Percentiles rank a stretch among this genome's conserved stretches.
These are phyloP conservation scores for Amphirosellinia nigrospora DNA, from an alignment of 495 filamentous ascomycete genomes.

Conservation along the genomic window DNA sequence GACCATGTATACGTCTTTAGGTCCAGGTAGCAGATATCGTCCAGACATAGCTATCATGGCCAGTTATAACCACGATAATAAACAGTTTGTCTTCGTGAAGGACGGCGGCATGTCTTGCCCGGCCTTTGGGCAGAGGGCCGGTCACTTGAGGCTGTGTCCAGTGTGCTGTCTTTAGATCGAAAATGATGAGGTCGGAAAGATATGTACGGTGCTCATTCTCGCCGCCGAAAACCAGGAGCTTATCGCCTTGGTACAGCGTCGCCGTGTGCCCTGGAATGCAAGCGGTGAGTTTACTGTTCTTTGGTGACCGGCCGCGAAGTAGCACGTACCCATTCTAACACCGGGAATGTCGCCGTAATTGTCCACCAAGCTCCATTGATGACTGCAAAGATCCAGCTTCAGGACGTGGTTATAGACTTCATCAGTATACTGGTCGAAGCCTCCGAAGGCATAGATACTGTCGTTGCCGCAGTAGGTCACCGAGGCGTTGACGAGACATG, in stretches of 20 bases:
- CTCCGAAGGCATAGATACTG: constrained; percentile 96
- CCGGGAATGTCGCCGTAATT: constrained; percentile 99
- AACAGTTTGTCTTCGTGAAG: constrained; percentile 97
- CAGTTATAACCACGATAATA: constrained; percentile 87
- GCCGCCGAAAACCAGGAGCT: constrained; percentile 92
- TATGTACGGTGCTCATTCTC: constrained; percentile 97
- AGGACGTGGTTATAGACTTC: constrained; percentile 99
- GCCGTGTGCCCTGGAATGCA: constrained; percentile 80
- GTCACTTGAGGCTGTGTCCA: constrained; percentile 91
- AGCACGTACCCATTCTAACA: constrained; percentile 86
- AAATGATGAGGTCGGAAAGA: constrained; percentile 93
- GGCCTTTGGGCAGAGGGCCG: constrained; percentile 82
- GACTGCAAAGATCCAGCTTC: constrained; percentile 78
- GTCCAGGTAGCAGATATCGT: constrained; percentile 95
- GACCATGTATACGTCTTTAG: constrained; percentile 99
- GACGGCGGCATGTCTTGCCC: constrained; percentile 91
- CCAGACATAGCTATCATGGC: constrained; percentile 86
- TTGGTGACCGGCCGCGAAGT: not conserved
- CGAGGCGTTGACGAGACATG: constrained; percentile 96
- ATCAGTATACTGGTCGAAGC: constrained; percentile 99
- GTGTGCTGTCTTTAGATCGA: constrained; percentile 88
- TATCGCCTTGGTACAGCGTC: constrained; percentile 91
- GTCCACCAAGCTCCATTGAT: constrained; percentile 94
- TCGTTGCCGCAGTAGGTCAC: constrained; percentile 96
- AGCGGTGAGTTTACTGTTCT: constrained; percentile 13